A percentile compares a stretch with the other conserved stretches of the same genome.
Evolutionary conservation across 108 stramenopile species (phyloP).

Genomic region (Cyclotella cryptica): DNA sequence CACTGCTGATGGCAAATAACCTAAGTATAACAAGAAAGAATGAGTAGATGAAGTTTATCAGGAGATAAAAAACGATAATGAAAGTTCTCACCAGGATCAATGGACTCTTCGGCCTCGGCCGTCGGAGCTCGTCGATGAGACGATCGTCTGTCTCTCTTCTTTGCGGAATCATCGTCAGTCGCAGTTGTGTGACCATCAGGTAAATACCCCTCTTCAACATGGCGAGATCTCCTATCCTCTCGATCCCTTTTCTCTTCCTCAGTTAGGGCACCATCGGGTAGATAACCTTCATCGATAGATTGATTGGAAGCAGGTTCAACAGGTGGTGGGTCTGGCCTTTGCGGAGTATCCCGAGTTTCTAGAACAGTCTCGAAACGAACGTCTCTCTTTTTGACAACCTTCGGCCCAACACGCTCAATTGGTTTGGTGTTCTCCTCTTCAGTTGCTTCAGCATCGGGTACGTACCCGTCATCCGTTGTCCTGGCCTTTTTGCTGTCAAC

Average conservation of each 20-base stretch:
- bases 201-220: slow-evolving; percentile 23
- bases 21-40: neutral
- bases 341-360: slow-evolving; percentile 14
- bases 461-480: slow-evolving; percentile 46
- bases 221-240: slow-evolving; percentile 1
- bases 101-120: neutral
- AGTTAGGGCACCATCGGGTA: slow-evolving; percentile 45
- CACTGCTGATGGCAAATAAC: slow-evolving; percentile 9
- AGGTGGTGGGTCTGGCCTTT: neutral
- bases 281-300: slow-evolving; percentile 37
- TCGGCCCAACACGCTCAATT: neutral
- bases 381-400: slow-evolving; percentile 21
- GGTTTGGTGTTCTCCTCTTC: slow-evolving; percentile 29
- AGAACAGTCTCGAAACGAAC: slow-evolving; percentile 37
- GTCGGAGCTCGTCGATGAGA: neutral
- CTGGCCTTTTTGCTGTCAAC: neutral
- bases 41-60: neutral
- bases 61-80: too few species aligned
- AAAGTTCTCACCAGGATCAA: slow-evolving; percentile 9
- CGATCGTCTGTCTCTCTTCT: neutral
- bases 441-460: slow-evolving; percentile 38
- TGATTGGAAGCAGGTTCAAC: slow-evolving; percentile 22
- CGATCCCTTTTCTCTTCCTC: slow-evolving; percentile 42
- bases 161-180: slow-evolving; percentile 4
- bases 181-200: slow-evolving; percentile 19